Base-by-base conservation (phyloP, 768 basidiomycete genomes). In the Cystofilobasidium ferigula region DNA sequence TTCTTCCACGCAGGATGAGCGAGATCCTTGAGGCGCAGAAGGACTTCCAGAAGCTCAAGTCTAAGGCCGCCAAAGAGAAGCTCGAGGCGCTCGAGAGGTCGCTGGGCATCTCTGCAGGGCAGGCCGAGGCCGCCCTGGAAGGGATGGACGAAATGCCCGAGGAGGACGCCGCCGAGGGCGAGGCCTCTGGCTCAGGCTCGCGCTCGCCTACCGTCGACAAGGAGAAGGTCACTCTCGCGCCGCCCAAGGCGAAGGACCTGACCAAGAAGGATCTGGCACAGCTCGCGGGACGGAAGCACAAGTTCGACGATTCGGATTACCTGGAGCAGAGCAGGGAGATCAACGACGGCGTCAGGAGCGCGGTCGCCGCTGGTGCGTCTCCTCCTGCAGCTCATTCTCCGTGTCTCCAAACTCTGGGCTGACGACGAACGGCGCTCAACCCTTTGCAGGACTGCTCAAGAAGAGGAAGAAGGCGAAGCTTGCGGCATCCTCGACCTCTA, bases 261-360 rank as follows among this genome's bases (percentile, higher is more conserved):
- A 79, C 54, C 74, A 82, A 0, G 80, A 82, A 43, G 40, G 64
- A 36, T 76, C 81, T 22, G 26, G 51, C 36, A 12, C 58, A 62
- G 53, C 72, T 81, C 5, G 81, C 84, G 0, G 87, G 88, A 13
- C 85, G 82, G 80, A 95, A 94, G 73, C 87, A 89, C 71, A 83
- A 88, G 32, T 85, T 98, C 54, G 92, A 97, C 57, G 94, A 99
- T 72, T 85, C 84, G 3, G 87, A 91, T 75, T 99, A 87, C 73
- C 74, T 99, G 43, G 92, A 97, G 74, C 86, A 94, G 78, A 91
- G 86, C 71, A 80, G 83, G 74, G 91, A 95, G 72, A 83, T 98
- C 32, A 88, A 90, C 2, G 92, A 94, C 70, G 84, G 82, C 69
- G 93, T 97, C 34, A 88, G 89, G 79, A 89, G 81, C 64, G 94